These are phyloP conservation scores for Fragaria ananassa DNA, from an alignment of 306 rosid genomes.

Conservation along the genomic window DNA sequence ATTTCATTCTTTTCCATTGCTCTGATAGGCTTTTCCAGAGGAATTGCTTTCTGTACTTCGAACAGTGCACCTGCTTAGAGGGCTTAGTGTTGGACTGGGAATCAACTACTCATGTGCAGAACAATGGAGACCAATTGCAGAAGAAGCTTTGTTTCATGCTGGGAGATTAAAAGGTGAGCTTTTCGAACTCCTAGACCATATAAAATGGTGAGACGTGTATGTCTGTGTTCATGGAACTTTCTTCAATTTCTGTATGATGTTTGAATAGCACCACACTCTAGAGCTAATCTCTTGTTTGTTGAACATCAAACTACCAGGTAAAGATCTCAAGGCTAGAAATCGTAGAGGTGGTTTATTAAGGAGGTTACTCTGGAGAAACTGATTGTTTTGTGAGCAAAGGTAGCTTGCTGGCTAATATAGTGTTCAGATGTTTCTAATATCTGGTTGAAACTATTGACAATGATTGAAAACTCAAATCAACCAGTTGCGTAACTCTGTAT, in stretches of 20 bases:
- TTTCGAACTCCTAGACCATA: constrained; percentile 24
- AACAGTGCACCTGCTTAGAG: constrained; percentile 89
- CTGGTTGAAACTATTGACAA: not conserved
- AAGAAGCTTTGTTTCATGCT: constrained; percentile 72
- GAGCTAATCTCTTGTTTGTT: not conserved
- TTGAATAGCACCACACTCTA: not conserved
- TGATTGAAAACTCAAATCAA: not conserved
- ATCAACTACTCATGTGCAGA: constrained; percentile 93
- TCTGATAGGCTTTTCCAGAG: constrained; percentile 78
- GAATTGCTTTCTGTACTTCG: constrained; percentile 91
- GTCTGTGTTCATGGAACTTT: not conserved
- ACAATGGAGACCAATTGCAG: constrained; percentile 94
- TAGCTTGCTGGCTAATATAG: constrained; percentile 7
- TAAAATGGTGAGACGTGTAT: not conserved
- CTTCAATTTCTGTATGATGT: not conserved
- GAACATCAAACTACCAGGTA: constrained; percentile 15
- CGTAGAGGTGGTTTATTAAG: constrained; percentile 24
- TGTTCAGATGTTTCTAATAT: not conserved
- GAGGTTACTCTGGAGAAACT: constrained; percentile 27
- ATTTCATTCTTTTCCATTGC: constrained; percentile 19
- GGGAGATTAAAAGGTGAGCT: constrained; percentile 67
- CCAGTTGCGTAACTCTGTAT: not conserved
- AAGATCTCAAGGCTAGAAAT: constrained; percentile 13
- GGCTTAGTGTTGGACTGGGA: constrained; percentile 94
- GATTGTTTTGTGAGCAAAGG: constrained; percentile 5